Conservation (phyloP, 2,329 filamentous ascomycete species). For the Cyclaneusma minus region DNA sequence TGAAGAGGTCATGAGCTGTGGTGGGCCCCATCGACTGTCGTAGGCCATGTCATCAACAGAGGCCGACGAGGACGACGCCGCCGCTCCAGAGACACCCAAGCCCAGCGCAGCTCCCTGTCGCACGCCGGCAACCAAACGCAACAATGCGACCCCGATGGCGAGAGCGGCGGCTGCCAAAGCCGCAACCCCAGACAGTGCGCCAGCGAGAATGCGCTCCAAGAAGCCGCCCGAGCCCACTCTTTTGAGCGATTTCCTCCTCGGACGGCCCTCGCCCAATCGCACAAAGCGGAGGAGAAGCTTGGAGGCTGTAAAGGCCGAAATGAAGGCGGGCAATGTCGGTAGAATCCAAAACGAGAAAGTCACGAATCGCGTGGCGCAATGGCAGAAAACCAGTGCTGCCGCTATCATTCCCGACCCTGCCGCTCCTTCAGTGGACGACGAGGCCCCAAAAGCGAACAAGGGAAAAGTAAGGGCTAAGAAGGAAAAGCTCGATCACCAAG, state of each 20-base stretch:
- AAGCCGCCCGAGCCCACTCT: conserved; percentile 28
- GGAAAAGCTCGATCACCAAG: too few species aligned
- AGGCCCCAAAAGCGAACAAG: conserved; percentile 4
- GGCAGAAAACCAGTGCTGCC: conserved; percentile 65
- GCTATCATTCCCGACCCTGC: conserved; percentile 39
- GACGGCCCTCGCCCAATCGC: conserved; percentile 39
- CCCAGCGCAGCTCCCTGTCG: conserved; percentile 6
- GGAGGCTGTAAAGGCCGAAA: conserved; percentile 39
- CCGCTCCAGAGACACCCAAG: conserved; percentile 4
- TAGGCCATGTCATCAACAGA: conserved; percentile 4
- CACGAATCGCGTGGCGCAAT: conserved; percentile 63
- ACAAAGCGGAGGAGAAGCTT: conserved; percentile 39
- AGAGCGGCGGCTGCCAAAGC: conserved; percentile 9
- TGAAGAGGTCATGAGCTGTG: too few species aligned
- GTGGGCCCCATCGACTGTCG: too few species aligned
- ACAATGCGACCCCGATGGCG: conserved; percentile 8
- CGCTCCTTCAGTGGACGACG: conserved; percentile 14
- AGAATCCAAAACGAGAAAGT: conserved; percentile 51
- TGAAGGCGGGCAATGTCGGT: conserved; percentile 34
- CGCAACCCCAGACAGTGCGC: conserved; percentile 12
- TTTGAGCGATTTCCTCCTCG: conserved; percentile 40
- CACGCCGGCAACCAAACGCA: conserved; percentile 6
- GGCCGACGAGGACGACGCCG: conserved; percentile 2
- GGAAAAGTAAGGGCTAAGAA: conserved; percentile 6
- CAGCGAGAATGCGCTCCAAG: conserved; percentile 7